Conservation (phyloP, 1,284 basidiomycete species). For the Uromyces viciae-fabae region DNA sequence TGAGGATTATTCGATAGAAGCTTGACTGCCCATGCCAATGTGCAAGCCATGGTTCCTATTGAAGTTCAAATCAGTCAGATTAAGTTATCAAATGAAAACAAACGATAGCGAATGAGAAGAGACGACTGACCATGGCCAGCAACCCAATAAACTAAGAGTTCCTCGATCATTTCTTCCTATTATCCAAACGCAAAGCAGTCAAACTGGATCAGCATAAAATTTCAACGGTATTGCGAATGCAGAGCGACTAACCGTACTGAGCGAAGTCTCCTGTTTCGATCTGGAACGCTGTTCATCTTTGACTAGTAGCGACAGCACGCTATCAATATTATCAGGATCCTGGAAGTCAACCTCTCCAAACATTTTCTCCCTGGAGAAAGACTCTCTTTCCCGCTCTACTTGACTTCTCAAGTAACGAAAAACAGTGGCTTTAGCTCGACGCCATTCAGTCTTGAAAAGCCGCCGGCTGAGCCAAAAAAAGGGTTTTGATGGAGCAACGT, state of each 20-base stretch:
- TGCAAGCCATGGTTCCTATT: slow-evolving; percentile 24
- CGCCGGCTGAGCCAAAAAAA: slow-evolving; percentile 2
- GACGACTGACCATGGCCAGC: slow-evolving; percentile 16
- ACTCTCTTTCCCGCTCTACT: not conserved
- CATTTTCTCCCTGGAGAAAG: not conserved
- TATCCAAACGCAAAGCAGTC: not conserved
- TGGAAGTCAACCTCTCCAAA: not conserved
- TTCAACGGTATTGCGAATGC: not conserved
- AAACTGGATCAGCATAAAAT: not conserved
- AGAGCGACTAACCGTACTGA: not conserved
- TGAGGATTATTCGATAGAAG: not conserved
- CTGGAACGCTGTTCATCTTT: not conserved
- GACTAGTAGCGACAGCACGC: not conserved
- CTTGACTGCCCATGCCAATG: slow-evolving; percentile 22
- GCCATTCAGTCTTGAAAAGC: not conserved
- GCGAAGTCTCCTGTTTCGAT: not conserved
- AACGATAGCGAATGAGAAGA: not conserved
- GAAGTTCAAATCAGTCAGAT: too few species aligned
- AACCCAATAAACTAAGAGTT: slow-evolving; percentile 20
- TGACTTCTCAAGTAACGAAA: not conserved
- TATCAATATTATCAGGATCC: not conserved
- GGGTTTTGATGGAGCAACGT: not conserved
- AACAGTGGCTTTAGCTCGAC: not conserved
- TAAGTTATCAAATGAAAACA: too few species aligned
- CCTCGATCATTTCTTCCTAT: slow-evolving; percentile 3